Percentiles rank a stretch among this genome's conserved stretches.
phyloP scores from a whole-genome alignment of 371 early-diverging fungal genomes.

The Lichtheimia ornata region DNA sequence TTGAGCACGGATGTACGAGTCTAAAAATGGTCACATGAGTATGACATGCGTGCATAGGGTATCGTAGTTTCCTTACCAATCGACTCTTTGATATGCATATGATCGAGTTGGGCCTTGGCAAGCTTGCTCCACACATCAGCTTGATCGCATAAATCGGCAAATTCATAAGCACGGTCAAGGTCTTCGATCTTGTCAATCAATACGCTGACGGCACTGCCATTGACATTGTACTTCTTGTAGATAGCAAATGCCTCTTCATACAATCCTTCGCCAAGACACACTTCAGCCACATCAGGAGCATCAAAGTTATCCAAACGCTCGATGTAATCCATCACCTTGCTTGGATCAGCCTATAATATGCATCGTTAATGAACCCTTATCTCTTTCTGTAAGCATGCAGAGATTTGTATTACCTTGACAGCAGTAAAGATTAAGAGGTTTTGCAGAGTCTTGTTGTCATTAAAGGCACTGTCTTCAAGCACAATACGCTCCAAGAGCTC shows the following conservation, averaged over 20 bases:
- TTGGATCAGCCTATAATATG: conserved; percentile 66
- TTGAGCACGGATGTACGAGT: conserved; percentile 94
- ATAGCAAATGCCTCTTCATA: conserved; percentile 96
- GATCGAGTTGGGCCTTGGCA: conserved; percentile 92
- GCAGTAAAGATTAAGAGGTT: conserved; percentile 97
- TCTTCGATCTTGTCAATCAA: conserved; percentile 90
- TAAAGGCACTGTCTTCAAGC: conserved; percentile 87
- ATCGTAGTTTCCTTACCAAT: conserved; percentile 50
- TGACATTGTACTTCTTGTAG: conserved; percentile 90
- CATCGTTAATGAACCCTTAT: not conserved
- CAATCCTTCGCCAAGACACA: conserved; percentile 85
- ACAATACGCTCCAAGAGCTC: conserved; percentile 96
- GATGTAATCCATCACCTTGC: conserved; percentile 93
- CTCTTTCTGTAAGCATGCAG: not conserved
- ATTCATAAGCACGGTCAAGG: conserved; percentile 94
- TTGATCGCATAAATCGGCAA: conserved; percentile 88
- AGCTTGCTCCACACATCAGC: conserved; percentile 94
- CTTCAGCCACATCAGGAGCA: conserved; percentile 93
- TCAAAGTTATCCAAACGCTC: conserved; percentile 93
- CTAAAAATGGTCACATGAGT: conserved; percentile 24
- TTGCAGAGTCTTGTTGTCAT: conserved; percentile 94
- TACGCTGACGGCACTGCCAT: conserved; percentile 85
- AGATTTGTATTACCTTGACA: conserved; percentile 62
- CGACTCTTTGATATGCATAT: conserved; percentile 89
- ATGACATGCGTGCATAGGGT: not conserved